phyloP scores from a whole-genome alignment of 305 asterid species.

The Plantago lanceolata region DNA sequence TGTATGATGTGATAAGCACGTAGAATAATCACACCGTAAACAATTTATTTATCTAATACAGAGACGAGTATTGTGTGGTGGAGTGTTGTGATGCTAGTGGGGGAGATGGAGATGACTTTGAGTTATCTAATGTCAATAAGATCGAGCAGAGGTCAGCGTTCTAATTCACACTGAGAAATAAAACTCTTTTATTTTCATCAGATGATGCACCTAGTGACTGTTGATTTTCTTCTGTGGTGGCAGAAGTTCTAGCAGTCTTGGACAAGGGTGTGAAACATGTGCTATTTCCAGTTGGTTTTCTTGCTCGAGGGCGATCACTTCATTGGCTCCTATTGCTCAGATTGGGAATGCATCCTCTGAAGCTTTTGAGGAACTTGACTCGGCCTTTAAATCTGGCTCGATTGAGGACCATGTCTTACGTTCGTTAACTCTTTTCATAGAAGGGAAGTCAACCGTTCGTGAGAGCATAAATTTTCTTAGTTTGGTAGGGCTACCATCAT shows the following conservation, averaged over 20 bases:
- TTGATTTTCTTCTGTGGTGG: conserved; percentile 46
- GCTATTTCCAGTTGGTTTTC: conserved; percentile 53
- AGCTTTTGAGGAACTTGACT: conserved; percentile 54
- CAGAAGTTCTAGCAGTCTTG: conserved; percentile 37
- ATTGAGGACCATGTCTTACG: conserved; percentile 64
- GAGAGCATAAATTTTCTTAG: conserved; percentile 64
- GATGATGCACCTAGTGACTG: conserved; percentile 46
- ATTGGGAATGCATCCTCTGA: conserved; percentile 53
- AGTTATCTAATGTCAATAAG: conserved; percentile 26
- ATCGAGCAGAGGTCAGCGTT: conserved; percentile 48
- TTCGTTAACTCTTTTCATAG: conserved; percentile 57
- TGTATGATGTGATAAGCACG: not conserved
- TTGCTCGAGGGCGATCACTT: conserved; percentile 77
- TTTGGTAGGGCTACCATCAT: conserved; percentile 75
- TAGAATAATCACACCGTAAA: not conserved
- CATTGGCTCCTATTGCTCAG: conserved; percentile 67
- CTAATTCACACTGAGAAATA: conserved; percentile 45
- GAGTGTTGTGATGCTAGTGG: conserved; percentile 34
- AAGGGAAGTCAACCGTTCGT: conserved; percentile 61
- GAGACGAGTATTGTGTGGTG: conserved; percentile 52
- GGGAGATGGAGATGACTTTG: conserved; percentile 23
- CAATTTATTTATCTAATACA: conserved; percentile 26
- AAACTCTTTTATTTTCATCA: conserved; percentile 24
- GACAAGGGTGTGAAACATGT: conserved; percentile 57
- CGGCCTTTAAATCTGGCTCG: conserved; percentile 56